phyloP scores from a whole-genome alignment of 2,329 filamentous ascomycete species.

The Pseudogymnoascus sp. region DNA sequence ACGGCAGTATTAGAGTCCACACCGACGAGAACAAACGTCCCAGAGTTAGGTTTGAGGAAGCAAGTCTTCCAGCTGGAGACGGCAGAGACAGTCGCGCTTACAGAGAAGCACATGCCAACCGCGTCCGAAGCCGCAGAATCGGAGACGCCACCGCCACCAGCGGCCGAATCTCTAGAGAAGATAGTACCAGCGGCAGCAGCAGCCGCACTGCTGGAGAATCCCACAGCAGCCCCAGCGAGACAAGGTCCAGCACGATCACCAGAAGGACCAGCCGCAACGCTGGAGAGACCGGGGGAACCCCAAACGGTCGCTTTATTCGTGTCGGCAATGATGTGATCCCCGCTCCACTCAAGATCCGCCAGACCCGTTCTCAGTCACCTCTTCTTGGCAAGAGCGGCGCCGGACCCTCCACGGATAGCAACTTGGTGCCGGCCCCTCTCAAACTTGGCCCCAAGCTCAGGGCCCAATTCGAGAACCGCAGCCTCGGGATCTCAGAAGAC shows the following conservation, averaged over 20 bases:
- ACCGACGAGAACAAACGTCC: not conserved
- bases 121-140: too few species aligned
- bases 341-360: not conserved
- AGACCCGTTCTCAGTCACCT: not conserved
- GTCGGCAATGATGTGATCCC: not conserved
- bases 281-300: too few species aligned
- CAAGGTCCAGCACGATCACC: not conserved
- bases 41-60: not conserved
- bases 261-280: not conserved
- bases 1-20: not conserved
- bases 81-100: too few species aligned
- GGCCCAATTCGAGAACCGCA: not conserved
- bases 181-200: too few species aligned
- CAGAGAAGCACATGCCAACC: too few species aligned
- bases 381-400: not conserved
- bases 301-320: not conserved
- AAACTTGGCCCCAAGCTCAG: not conserved
- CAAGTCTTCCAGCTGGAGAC: not conserved
- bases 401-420: not conserved
- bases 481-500: too few species aligned
- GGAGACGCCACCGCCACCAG: not conserved
- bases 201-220: not conserved
- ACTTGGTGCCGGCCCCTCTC: not conserved
- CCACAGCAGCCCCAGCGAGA: not conserved
- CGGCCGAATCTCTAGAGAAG: not conserved